Evolutionary conservation across 306 rosid genomes (phyloP).

Genomic region (Alnus glutinosa): DNA sequence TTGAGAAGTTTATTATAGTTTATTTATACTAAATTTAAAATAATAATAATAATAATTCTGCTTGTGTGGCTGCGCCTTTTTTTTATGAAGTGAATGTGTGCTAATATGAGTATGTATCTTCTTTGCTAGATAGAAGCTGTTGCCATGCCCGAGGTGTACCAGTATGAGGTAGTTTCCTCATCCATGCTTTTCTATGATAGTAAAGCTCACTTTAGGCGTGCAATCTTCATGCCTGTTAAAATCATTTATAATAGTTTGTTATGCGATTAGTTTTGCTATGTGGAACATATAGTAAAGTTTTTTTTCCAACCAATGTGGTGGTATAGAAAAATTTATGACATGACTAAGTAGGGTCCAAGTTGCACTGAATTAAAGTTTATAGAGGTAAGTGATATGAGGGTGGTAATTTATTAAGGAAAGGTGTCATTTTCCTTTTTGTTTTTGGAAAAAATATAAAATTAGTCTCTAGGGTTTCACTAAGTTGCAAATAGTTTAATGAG

Average conservation of each 20-base stretch:
- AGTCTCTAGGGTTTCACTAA: too few relatives aligned
- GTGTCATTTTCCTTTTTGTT: too few relatives aligned
- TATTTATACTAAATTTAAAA: neutral
- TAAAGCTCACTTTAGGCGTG: neutral
- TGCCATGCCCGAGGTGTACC: slow-evolving; percentile 50
- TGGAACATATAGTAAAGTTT: neutral
- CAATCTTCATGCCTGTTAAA: neutral
- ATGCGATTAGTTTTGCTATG: neutral
- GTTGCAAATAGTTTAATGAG: too few relatives aligned
- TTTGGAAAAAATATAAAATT: too few relatives aligned
- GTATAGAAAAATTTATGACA: too few relatives aligned
- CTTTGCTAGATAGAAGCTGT: slow-evolving; percentile 49
- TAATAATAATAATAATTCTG: neutral
- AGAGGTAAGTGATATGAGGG: too few relatives aligned
- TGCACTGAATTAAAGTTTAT: too few relatives aligned
- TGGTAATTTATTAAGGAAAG: too few relatives aligned
- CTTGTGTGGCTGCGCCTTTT: slow-evolving; percentile 9
- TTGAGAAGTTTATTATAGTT: neutral
- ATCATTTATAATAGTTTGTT: neutral
- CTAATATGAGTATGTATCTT: slow-evolving; percentile 24
- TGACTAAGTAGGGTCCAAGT: too few relatives aligned
- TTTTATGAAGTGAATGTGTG: neutral
- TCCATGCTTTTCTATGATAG: slow-evolving; percentile 23
- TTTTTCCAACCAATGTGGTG: too few relatives aligned
- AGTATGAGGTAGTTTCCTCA: slow-evolving; percentile 47